phyloP scores from a whole-genome alignment of 2,329 filamentous ascomycete genomes.

The Aureobasidium zeae region DNA sequence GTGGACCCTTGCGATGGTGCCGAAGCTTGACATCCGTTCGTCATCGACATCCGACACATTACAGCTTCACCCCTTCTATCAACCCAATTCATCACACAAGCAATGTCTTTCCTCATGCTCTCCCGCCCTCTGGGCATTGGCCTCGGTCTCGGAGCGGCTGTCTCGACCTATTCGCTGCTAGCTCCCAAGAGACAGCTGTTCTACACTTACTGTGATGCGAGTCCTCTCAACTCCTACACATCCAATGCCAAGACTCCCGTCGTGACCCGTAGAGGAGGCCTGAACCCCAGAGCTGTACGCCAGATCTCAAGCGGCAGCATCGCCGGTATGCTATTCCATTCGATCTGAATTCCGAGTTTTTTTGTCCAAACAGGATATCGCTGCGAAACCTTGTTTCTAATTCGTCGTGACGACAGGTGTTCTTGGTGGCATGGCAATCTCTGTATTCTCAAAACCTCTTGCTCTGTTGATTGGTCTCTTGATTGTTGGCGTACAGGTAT shows the following conservation, averaged over 20 bases:
- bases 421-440: slow-evolving; percentile 54
- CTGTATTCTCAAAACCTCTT: slow-evolving; percentile 61
- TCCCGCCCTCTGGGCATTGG: slow-evolving; percentile 31
- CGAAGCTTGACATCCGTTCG: too few relatives aligned
- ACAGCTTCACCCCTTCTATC: too few relatives aligned
- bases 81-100: not conserved
- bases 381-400: not conserved
- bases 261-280: slow-evolving; percentile 26
- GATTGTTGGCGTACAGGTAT: slow-evolving; percentile 55
- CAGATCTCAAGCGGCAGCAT: slow-evolving; percentile 41
- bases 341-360: not conserved
- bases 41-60: slow-evolving; percentile 8
- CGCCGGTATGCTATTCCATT: slow-evolving; percentile 30
- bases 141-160: slow-evolving; percentile 17
- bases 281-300: slow-evolving; percentile 34
- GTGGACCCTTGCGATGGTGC: too few relatives aligned
- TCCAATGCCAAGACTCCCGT: slow-evolving; percentile 33
- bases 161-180: slow-evolving; percentile 25
- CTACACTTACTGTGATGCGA: slow-evolving; percentile 28
- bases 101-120: slow-evolving; percentile 35
- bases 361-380: not conserved
- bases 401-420: slow-evolving; percentile 41
- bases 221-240: slow-evolving; percentile 21
- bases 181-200: slow-evolving; percentile 12
- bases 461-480: slow-evolving; percentile 57